Percentiles rank a stretch among this genome's conserved stretches.
These are phyloP conservation scores for Flueggea neowawraea DNA, from an alignment of 441 rosid species.

Conservation along the genomic window DNA sequence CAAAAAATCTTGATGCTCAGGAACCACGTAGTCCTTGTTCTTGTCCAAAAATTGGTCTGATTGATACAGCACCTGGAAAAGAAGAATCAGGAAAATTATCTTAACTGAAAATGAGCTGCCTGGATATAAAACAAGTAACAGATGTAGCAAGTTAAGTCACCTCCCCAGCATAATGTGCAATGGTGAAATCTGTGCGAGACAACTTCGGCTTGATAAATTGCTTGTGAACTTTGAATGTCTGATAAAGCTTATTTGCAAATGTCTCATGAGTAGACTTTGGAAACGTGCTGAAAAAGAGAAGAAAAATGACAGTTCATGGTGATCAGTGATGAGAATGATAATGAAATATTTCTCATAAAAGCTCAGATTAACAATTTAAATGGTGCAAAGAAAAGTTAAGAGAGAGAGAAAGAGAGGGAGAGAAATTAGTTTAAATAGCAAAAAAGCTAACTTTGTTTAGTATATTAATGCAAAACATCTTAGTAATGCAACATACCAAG, in stretches of 20 bases:
- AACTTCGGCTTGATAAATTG: slow-evolving; percentile 94
- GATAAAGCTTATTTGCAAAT: slow-evolving; percentile 90
- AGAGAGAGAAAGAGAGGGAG: too few relatives aligned
- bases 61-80: slow-evolving; percentile 81
- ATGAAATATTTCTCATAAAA: slow-evolving; percentile 8
- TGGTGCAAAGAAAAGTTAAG: not conserved
- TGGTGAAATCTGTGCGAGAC: slow-evolving; percentile 91
- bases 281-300: slow-evolving; percentile 79
- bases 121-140: not conserved
- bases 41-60: slow-evolving; percentile 97
- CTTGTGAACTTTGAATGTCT: slow-evolving; percentile 88
- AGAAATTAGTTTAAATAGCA: too few relatives aligned
- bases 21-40: slow-evolving; percentile 97
- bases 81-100: slow-evolving; percentile 4
- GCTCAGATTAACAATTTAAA: slow-evolving; percentile 5
- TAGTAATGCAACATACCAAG: slow-evolving; percentile 55
- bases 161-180: slow-evolving; percentile 98
- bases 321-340: slow-evolving; percentile 10
- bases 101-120: slow-evolving; percentile 5
- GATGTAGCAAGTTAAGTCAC: slow-evolving; percentile 30
- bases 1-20: slow-evolving; percentile 94
- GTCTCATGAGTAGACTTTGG: slow-evolving; percentile 99
- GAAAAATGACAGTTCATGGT: slow-evolving; percentile 1
- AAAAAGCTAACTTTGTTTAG: not conserved
- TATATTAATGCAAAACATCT: slow-evolving; percentile 6